Evolutionary conservation across 345 rosid genomes (phyloP).

Genomic region (Ceriops tagal): DNA sequence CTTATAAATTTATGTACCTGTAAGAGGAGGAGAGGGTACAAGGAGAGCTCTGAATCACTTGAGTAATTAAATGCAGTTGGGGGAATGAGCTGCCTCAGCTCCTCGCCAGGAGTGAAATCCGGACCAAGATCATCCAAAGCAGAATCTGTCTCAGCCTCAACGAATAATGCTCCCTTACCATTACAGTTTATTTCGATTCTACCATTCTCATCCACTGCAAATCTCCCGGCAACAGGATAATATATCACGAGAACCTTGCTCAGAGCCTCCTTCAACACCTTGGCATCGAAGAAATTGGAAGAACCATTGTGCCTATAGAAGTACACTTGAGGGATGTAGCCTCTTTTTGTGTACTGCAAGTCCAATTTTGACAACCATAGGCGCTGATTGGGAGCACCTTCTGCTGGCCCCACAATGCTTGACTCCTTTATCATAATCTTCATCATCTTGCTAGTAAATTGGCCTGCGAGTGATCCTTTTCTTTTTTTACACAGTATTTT

Average conservation of each 20-base stretch:
- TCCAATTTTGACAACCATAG: constrained; percentile 42
- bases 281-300: not conserved
- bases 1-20: not conserved
- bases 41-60: not conserved
- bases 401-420: constrained; percentile 27
- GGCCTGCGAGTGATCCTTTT: too few relatives aligned
- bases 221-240: constrained; percentile 23
- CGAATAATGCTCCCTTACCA: constrained; percentile 5
- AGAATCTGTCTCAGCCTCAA: constrained; percentile 14
- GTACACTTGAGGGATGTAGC: constrained; percentile 25
- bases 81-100: constrained; percentile 4
- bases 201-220: constrained; percentile 1
- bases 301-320: constrained; percentile 29
- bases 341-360: constrained; percentile 1
- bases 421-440: constrained; percentile 31
- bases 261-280: constrained; percentile 15
- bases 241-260: constrained; percentile 8
- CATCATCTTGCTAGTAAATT: not conserved
- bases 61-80: not conserved
- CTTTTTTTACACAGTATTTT: too few relatives aligned
- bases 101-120: not conserved
- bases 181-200: constrained; percentile 16
- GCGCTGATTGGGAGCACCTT: constrained; percentile 23
- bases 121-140: not conserved
- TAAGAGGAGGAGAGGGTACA: not conserved